A percentile compares a stretch with the other conserved stretches of the same genome.
These are phyloP conservation scores for Kwoniella botswanensis DNA, from an alignment of 768 basidiomycete genomes.

Conservation along the genomic window DNA sequence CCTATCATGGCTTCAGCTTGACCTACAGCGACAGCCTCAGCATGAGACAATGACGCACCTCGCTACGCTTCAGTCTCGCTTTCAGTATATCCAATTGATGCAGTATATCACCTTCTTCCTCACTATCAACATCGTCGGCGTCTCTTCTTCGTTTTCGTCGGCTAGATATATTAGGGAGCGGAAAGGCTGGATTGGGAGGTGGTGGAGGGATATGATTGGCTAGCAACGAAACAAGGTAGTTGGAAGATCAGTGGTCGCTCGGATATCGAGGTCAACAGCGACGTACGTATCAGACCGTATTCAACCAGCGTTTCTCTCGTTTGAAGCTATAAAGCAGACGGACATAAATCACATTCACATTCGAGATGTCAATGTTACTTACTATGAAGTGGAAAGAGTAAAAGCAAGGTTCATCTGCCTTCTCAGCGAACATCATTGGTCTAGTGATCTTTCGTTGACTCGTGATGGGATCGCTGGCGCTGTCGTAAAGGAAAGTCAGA, in stretches of 20 bases:
- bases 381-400: not conserved
- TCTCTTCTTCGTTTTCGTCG: not conserved
- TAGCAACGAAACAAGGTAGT: not conserved
- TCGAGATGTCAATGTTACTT: not conserved
- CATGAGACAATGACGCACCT: not conserved
- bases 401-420: not conserved
- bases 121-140: not conserved
- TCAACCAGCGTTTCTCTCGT: not conserved
- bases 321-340: not conserved
- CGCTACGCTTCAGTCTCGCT: not conserved
- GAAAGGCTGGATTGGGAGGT: not conserved
- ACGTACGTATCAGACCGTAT: not conserved
- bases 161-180: not conserved
- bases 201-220: not conserved
- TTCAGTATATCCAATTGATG: not conserved
- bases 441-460: not conserved
- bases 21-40: not conserved
- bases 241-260: not conserved
- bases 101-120: not conserved
- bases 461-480: not conserved
- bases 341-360: not conserved
- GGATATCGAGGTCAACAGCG: not conserved
- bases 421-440: not conserved
- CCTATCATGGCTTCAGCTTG: not conserved
- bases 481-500: not conserved